Conservation (phyloP, 78 protist species). For the Pelomyxa schiedti region DNA sequence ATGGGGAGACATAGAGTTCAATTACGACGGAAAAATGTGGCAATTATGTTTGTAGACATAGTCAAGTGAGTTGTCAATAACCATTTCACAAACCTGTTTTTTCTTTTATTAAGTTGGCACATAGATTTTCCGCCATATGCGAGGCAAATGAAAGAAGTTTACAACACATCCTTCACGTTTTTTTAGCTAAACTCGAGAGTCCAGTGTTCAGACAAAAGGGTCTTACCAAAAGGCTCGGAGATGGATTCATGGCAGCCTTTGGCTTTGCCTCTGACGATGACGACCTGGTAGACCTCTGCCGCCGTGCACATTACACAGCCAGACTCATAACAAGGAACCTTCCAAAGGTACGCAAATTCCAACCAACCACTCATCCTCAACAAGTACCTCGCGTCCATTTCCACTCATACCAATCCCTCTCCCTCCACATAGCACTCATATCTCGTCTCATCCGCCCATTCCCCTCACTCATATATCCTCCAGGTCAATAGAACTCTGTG, state of each 20-base stretch:
- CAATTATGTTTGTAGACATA: not conserved
- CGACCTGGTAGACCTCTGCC: not conserved
- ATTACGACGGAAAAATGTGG: not conserved
- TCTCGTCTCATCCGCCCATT: no score
- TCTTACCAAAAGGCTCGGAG: not conserved
- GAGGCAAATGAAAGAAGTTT: not conserved
- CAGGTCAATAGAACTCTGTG: no score
- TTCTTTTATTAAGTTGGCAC: no score
- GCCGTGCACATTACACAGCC: not conserved
- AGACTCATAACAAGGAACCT: not conserved
- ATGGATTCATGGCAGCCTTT: not conserved
- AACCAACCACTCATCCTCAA: no score
- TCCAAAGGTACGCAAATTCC: not conserved
- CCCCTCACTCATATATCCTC: no score
- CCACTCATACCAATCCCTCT: no score
- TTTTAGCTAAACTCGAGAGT: not conserved
- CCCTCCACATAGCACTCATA: no score
- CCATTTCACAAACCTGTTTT: no score
- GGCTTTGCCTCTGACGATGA: not conserved
- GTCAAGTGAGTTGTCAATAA: no score
- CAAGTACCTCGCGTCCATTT: no score
- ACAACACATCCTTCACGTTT: not conserved
- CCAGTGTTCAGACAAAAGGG: not conserved
- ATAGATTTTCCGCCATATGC: not conserved
- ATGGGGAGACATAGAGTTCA: not conserved